Conservation (phyloP, 2,329 filamentous ascomycete species). For the Colletotrichum echinochloae region DNA sequence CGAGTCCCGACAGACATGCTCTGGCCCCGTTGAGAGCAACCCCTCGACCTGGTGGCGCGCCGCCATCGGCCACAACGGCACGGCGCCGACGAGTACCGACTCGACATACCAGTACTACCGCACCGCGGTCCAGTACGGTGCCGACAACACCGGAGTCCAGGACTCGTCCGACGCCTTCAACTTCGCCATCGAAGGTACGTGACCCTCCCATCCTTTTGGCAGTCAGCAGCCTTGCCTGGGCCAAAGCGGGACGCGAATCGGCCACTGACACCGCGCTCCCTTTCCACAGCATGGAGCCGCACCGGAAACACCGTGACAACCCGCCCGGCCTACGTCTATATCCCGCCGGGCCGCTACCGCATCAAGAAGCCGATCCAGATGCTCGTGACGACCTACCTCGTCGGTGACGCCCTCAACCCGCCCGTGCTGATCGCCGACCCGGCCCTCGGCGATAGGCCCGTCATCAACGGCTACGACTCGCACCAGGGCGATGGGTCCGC, state of each 20-base stretch:
- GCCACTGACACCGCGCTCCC: not conserved
- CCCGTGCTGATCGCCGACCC: constrained; percentile 47
- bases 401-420: constrained; percentile 47
- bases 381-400: constrained; percentile 48
- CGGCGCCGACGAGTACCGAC: constrained; percentile 44
- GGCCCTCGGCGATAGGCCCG: constrained; percentile 36
- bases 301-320: constrained; percentile 47
- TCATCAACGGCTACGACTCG: constrained; percentile 45
- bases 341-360: constrained; percentile 49
- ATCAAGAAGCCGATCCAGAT: constrained; percentile 48
- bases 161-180: constrained; percentile 47
- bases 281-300: constrained; percentile 43
- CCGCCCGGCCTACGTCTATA: constrained; percentile 44
- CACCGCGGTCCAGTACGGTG: constrained; percentile 45
- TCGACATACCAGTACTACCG: constrained; percentile 46
- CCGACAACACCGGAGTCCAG: constrained; percentile 45
- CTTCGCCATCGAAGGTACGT: constrained; percentile 42
- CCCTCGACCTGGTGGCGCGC: constrained; percentile 46
- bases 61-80: constrained; percentile 45
- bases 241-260: not conserved
- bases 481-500: constrained; percentile 44
- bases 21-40: constrained; percentile 29
- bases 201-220: not conserved
- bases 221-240: constrained; percentile 22
- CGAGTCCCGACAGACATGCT: constrained; percentile 27